Evolutionary conservation across 352 stramenopile species (phyloP).

Genomic region (Globisporangium nodosum): DNA sequence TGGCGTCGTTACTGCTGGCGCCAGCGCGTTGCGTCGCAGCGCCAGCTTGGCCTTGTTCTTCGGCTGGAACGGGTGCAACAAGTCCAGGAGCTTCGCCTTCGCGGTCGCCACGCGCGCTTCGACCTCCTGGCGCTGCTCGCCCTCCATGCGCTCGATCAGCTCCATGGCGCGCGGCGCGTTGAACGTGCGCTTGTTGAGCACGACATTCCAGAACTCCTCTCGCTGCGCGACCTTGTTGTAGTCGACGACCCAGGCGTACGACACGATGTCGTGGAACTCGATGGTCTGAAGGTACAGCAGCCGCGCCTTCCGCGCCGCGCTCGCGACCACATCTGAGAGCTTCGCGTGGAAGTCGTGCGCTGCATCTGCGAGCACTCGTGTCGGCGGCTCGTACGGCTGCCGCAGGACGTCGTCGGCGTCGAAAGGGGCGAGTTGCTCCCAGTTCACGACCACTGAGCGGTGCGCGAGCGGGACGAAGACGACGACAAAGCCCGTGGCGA

Average conservation of each 20-base stretch:
- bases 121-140: slow-evolving; percentile 38
- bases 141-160: slow-evolving; percentile 54
- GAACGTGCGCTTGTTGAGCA: slow-evolving; percentile 54
- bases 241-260: slow-evolving; percentile 64
- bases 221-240: slow-evolving; percentile 48
- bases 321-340: slow-evolving; percentile 26
- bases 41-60: slow-evolving; percentile 37
- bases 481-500: slow-evolving; percentile 47
- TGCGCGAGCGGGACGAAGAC: slow-evolving; percentile 56
- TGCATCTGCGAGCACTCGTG: slow-evolving; percentile 20
- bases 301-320: slow-evolving; percentile 25
- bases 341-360: slow-evolving; percentile 36
- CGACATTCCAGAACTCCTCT: slow-evolving; percentile 72
- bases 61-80: slow-evolving; percentile 52
- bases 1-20: neutral
- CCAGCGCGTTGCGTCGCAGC: slow-evolving; percentile 30
- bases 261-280: slow-evolving; percentile 63
- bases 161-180: slow-evolving; percentile 48
- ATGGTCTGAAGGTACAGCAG: slow-evolving; percentile 61
- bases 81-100: slow-evolving; percentile 38
- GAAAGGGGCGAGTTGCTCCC: slow-evolving; percentile 37
- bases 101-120: slow-evolving; percentile 51
- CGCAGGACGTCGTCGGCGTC: slow-evolving; percentile 38
- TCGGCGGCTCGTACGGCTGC: slow-evolving; percentile 31
- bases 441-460: slow-evolving; percentile 47